These are phyloP conservation scores for Leishmania amazonensis DNA, from an alignment of 208 protist genomes.

Conservation along the genomic window DNA sequence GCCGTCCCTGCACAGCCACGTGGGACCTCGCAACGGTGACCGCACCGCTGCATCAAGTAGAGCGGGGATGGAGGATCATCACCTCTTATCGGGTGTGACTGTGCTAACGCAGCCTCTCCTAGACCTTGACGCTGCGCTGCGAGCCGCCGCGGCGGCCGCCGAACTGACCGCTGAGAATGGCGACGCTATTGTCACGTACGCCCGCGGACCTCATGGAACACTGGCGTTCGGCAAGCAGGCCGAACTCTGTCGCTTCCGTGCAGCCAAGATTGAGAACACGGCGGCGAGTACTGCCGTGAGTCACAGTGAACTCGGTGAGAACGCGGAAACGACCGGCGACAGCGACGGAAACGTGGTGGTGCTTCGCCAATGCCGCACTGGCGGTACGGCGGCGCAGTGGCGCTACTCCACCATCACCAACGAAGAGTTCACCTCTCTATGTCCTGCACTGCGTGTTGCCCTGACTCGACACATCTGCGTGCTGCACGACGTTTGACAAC, in stretches of 20 bases:
- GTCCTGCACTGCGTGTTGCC: conserved; percentile 15
- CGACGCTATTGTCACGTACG: not conserved
- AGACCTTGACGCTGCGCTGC: conserved; percentile 15
- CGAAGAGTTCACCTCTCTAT: conserved; percentile 22
- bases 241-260: conserved; percentile 38
- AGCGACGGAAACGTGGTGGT: not conserved
- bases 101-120: conserved; percentile 21
- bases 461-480: conserved; percentile 25
- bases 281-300: not conserved
- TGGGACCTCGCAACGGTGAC: not conserved
- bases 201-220: not conserved
- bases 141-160: not conserved
- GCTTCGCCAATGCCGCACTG: conserved; percentile 15
- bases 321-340: not conserved
- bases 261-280: conserved; percentile 11
- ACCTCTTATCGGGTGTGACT: conserved; percentile 25
- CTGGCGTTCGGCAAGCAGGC: conserved; percentile 40
- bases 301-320: not conserved
- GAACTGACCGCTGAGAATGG: not conserved
- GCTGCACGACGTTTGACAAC: not conserved
- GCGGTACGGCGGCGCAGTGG: conserved; percentile 11
- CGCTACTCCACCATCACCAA: conserved; percentile 25
- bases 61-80: conserved; percentile 8
- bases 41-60: not conserved
- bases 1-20: not conserved